Conservation (phyloP, 148 eudicot genomes). For the Arctostaphylos glauca region DNA sequence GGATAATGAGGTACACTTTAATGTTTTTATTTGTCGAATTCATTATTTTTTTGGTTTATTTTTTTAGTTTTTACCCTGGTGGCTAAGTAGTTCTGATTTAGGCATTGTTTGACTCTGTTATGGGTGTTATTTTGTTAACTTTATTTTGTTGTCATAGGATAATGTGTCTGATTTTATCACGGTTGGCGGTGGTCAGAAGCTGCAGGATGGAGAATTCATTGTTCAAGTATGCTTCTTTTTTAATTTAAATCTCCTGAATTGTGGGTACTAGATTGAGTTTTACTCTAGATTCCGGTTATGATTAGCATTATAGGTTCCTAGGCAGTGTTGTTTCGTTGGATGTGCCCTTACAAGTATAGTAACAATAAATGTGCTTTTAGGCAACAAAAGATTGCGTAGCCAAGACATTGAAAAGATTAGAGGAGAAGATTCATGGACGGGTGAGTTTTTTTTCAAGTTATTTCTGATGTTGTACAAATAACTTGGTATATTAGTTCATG, state of each 20-base stretch:
- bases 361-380: constrained; percentile 37
- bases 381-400: constrained; percentile 89
- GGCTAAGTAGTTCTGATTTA: not conserved
- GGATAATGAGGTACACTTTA: constrained; percentile 74
- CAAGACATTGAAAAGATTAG: constrained; percentile 83
- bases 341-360: not conserved
- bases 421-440: constrained; percentile 89
- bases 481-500: not conserved
- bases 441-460: constrained; percentile 37
- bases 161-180: constrained; percentile 79
- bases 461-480: not conserved
- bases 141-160: constrained; percentile 41
- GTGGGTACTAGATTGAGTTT: not conserved
- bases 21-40: not conserved
- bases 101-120: not conserved
- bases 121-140: not conserved
- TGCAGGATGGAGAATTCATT: constrained; percentile 85
- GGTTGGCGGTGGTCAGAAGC: constrained; percentile 82
- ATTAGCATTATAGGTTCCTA: not conserved
- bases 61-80: not conserved
- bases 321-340: constrained; percentile 6
- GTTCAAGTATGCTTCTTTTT: constrained; percentile 52
- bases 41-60: no score
- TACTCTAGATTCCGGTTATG: not conserved
- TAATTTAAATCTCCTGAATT: not conserved